Evolutionary conservation across 2,329 filamentous ascomycete species (phyloP), one percentile per base, ranked within the genome.

Genomic region (Plectosphaerella plurivora): DNA sequence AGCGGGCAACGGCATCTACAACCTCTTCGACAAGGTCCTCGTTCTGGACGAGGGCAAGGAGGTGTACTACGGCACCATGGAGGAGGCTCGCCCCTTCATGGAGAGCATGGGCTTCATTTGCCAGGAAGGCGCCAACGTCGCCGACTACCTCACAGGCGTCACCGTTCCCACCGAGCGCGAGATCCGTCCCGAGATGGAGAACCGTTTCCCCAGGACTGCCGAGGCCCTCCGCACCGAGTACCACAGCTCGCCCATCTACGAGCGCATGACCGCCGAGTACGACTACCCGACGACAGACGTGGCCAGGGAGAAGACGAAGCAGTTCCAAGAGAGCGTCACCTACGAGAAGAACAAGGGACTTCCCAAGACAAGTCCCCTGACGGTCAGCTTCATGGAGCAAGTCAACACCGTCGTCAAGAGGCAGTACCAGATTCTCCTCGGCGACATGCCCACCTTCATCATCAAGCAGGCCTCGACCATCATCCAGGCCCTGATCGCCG

Each of bases 11-110:
- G 82, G 79, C 22, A 88, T 89, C 53, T 88, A 87, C 63, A 72
- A 86, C 24, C 73, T 84, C 0, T 88, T 89, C 62, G 84, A 89
- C 63, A 89, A 88, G 61, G 84, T 88, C 0, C 72, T 88, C 0
- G 77, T 89, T 9, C 74, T 89, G 4, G 84, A 88, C 46, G 77
- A 82, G 53, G 86, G 86, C 46, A 81, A 83, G 55, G 66, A 88
- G 58, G 75, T 87, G 45, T 89, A 78, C 68, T 88, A 86, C 56
- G 86, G 86, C 0, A 76, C 83, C 0, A 70, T 75, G 57, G 66
- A 73, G 6, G 72, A 84, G 54, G 86, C 86, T 0, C 68, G 74
- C 5, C 79, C 81, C 0, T 89, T 85, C 60, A 85, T 89, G 76
- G 83, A 87, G 60, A 66, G 73, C 0, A 68, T 84, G 2, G 86